Conservation (phyloP, 2,329 filamentous ascomycete genomes). For the Whalleya microplaca region DNA sequence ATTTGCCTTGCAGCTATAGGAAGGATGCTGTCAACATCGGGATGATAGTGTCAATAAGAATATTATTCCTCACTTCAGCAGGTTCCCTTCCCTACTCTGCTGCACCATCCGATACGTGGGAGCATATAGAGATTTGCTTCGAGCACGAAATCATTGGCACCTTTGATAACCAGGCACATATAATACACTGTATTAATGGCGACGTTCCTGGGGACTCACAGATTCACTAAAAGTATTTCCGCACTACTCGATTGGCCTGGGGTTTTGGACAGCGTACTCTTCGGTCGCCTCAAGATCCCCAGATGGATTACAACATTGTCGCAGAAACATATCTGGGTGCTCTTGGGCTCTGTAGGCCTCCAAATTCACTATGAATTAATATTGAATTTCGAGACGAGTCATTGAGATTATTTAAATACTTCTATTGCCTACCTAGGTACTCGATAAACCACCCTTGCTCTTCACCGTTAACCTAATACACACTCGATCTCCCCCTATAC, state of each 20-base stretch:
- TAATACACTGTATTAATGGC: not conserved
- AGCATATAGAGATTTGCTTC: slow-evolving; percentile 5
- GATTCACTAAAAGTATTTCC: not conserved
- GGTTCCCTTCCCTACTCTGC: slow-evolving; percentile 17
- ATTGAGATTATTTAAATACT: slow-evolving; percentile 5
- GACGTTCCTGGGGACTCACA: not conserved
- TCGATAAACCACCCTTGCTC: not conserved
- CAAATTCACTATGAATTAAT: slow-evolving; percentile 11
- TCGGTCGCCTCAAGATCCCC: not conserved
- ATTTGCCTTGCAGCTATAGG: not conserved
- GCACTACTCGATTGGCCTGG: too few relatives aligned
- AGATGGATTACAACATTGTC: not conserved
- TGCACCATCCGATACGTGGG: slow-evolving; percentile 20
- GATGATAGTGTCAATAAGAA: not conserved
- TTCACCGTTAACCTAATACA: slow-evolving; percentile 20
- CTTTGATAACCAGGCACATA: not conserved
- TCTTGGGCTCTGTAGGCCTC: not conserved
- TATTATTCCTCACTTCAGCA: slow-evolving; percentile 10
- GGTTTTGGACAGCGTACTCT: too few relatives aligned
- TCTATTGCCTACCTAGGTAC: not conserved
- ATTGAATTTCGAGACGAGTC: slow-evolving; percentile 17
- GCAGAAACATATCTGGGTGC: not conserved
- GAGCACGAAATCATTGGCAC: not conserved
- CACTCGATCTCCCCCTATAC: slow-evolving; percentile 12
- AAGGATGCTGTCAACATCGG: too few relatives aligned